A percentile compares a stretch with the other conserved stretches of the same genome.
Evolutionary conservation across 179 eudicot genomes (phyloP).

Genomic region (Corrigiola litoralis): DNA sequence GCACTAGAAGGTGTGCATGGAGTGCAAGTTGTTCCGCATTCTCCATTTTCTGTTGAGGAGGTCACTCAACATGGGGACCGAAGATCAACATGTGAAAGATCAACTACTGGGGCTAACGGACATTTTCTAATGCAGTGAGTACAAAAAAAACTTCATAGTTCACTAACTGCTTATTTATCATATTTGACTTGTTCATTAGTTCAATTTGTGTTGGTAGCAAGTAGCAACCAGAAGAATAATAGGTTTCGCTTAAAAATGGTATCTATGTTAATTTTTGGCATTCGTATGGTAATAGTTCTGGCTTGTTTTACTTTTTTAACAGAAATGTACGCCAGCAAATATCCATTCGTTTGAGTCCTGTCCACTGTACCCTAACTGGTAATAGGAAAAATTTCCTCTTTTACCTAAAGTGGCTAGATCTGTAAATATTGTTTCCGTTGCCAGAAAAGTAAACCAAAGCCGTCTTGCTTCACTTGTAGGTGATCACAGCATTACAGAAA

Average conservation of each 20-base stretch:
- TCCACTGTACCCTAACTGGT: conserved; percentile 42
- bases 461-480: conserved; percentile 34
- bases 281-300: no score
- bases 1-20: conserved; percentile 72
- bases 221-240: no score
- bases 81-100: conserved; percentile 26
- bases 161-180: neutral
- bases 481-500: conserved; percentile 64
- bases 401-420: neutral
- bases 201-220: no score
- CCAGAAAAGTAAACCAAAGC: neutral
- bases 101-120: conserved; percentile 29
- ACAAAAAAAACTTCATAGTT: neutral
- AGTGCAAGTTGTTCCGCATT: conserved; percentile 64
- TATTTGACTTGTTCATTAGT: neutral
- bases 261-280: no score
- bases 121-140: conserved; percentile 56
- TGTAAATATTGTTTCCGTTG: neutral
- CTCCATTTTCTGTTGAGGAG: conserved; percentile 70
- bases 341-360: conserved; percentile 68
- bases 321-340: conserved; percentile 83
- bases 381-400: neutral
- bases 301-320: no score
- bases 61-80: conserved; percentile 47
- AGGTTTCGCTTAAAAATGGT: no score